A percentile compares a stretch with the other conserved stretches of the same genome.
phyloP scores from a whole-genome alignment of 805 yeast species.

The Saccharomycopsis babjevae region DNA sequence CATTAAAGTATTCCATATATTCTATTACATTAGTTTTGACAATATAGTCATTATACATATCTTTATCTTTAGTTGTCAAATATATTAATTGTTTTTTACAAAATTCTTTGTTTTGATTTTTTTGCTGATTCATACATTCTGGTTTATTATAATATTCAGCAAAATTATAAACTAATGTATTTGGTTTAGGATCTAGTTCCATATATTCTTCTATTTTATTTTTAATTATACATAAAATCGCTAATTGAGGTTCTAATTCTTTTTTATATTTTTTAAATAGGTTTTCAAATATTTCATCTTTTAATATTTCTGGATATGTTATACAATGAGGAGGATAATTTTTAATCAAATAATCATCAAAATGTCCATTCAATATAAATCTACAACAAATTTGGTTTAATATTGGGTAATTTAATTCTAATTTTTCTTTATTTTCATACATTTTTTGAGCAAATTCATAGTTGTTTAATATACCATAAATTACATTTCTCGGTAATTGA shows the following conservation, averaged over 20 bases:
- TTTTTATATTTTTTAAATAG: background rate
- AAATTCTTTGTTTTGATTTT: background rate
- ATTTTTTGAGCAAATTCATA: background rate
- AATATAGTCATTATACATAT: background rate
- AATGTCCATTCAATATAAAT: background rate
- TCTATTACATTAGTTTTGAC: background rate
- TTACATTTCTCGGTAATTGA: background rate
- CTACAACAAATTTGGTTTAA: background rate
- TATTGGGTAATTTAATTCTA: background rate
- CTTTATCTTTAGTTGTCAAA: background rate
- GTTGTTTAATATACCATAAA: background rate
- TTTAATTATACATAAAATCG: background rate
- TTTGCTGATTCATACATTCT: background rate
- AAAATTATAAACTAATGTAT: background rate
- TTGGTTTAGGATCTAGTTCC: background rate
- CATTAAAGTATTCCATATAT: background rate
- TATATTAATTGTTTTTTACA: background rate
- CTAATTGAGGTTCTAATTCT: background rate
- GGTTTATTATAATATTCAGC: background rate
- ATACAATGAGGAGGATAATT: background rate
- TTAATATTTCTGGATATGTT: background rate
- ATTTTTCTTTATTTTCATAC: background rate
- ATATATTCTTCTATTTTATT: background rate
- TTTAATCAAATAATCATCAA: background rate
- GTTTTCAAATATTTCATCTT: background rate